Percentiles rank a stretch among this genome's conserved stretches.
phyloP scores from a whole-genome alignment of 495 filamentous ascomycete species.

The Lepidopterella palustris region DNA sequence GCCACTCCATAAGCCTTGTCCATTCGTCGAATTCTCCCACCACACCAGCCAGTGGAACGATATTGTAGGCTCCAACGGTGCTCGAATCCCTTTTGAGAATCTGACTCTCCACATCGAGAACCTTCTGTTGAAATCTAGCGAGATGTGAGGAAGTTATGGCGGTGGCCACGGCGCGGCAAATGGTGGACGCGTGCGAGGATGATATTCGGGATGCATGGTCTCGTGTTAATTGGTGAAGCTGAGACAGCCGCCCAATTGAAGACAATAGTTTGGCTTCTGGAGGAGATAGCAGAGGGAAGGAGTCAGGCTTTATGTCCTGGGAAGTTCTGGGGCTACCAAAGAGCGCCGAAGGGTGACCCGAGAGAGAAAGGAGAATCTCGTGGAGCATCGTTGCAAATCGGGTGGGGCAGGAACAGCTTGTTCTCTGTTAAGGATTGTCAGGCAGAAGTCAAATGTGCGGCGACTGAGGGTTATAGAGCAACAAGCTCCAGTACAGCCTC shows the following conservation, averaged over 20 bases:
- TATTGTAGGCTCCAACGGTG: conserved; percentile 81
- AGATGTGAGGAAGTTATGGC: conserved; percentile 69
- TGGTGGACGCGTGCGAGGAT: conserved; percentile 62
- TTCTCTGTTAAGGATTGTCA: not conserved
- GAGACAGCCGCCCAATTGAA: conserved; percentile 66
- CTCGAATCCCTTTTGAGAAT: conserved; percentile 65
- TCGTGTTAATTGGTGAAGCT: conserved; percentile 65
- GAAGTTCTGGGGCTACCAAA: conserved; percentile 41
- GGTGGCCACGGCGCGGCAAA: conserved; percentile 83
- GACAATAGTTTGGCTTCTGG: conserved; percentile 75
- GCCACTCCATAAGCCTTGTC: conserved; percentile 77
- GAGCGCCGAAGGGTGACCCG: conserved; percentile 84
- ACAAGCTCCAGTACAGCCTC: not conserved
- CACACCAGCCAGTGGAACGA: conserved; percentile 81
- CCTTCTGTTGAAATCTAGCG: conserved; percentile 68
- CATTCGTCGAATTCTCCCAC: conserved; percentile 78
- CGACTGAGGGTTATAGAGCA: not conserved
- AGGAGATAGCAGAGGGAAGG: conserved; percentile 57
- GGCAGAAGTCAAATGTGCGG: not conserved
- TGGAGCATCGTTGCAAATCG: conserved; percentile 65
- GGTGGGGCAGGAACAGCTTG: not conserved
- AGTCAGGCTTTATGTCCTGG: conserved; percentile 35
- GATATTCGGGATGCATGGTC: conserved; percentile 57
- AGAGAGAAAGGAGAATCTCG: conserved; percentile 91
- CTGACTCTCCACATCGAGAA: conserved; percentile 73